Evolutionary conservation across 1,284 basidiomycete species (phyloP).

Genomic region (Cutaneotrichosporon daszewskae): DNA sequence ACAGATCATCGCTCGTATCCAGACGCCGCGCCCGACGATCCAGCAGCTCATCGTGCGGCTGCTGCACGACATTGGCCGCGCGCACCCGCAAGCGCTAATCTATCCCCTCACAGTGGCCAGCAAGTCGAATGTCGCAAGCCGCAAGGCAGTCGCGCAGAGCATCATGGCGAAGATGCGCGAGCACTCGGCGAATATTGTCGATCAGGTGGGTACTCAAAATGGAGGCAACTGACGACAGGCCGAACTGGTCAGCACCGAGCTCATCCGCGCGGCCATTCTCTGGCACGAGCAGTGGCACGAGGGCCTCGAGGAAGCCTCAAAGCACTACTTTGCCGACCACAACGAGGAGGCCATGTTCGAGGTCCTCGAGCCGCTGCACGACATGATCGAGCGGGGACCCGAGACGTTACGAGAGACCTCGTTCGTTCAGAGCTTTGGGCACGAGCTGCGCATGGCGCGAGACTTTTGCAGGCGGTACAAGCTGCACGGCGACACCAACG

Average conservation of each 20-base stretch:
- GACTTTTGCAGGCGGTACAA: conserved; percentile 86
- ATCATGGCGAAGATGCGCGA: conserved; percentile 95
- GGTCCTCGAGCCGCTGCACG: conserved; percentile 87
- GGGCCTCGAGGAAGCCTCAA: conserved; percentile 93
- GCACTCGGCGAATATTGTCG: conserved; percentile 82
- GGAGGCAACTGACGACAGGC: too few relatives aligned
- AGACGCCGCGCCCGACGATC: conserved; percentile 84
- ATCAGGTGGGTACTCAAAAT: conserved; percentile 59
- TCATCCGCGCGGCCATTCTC: conserved; percentile 94
- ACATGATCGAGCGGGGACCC: conserved; percentile 85
- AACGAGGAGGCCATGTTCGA: conserved; percentile 99
- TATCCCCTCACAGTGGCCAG: conserved; percentile 98
- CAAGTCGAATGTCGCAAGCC: conserved; percentile 80
- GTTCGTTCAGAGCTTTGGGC: conserved; percentile 89
- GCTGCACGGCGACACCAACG: conserved; percentile 76
- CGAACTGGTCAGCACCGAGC: conserved; percentile 82
- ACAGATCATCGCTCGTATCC: conserved; percentile 97
- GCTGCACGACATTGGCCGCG: conserved; percentile 86
- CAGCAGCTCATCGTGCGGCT: conserved; percentile 85
- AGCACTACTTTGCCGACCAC: conserved; percentile 95
- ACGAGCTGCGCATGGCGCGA: conserved; percentile 89
- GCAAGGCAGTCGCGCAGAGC: conserved; percentile 74
- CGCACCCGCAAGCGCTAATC: conserved; percentile 95
- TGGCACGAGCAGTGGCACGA: conserved; percentile 99
- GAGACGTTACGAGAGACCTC: conserved; percentile 92